Percentiles rank a stretch among this genome's conserved stretches.
These are phyloP conservation scores for Azolla pinnata DNA, from an alignment of 75 land plant species.

Conservation along the genomic window DNA sequence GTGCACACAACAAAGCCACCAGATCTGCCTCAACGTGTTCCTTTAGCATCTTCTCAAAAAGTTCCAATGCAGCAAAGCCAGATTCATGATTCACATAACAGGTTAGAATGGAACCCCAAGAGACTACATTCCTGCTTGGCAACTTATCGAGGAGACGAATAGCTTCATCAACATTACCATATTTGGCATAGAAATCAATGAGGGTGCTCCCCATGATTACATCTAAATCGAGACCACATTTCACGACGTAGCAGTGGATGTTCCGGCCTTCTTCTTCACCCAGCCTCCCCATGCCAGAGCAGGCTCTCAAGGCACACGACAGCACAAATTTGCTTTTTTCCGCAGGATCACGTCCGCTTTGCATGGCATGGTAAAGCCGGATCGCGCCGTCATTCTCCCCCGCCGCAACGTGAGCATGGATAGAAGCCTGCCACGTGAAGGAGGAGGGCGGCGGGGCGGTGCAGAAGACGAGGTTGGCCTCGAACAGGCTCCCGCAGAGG, in stretches of 20 bases:
- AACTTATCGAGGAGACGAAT: constrained; percentile 40
- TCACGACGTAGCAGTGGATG: constrained; percentile 9
- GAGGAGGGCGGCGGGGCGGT: neutral
- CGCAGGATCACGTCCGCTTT: constrained; percentile 37
- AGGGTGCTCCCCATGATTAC: constrained; percentile 13
- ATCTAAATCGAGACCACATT: constrained; percentile 8
- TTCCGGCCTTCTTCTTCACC: constrained; percentile 7
- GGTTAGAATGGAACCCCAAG: constrained; percentile 46
- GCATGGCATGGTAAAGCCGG: constrained; percentile 46
- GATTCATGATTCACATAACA: constrained; percentile 26
- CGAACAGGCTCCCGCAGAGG: neutral
- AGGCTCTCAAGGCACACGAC: constrained; percentile 57
- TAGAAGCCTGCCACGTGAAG: constrained; percentile 1
- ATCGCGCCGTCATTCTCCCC: constrained; percentile 12
- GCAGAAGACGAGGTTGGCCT: constrained; percentile 7
- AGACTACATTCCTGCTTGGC: constrained; percentile 32
- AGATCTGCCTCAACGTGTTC: constrained; percentile 3
- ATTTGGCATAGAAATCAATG: constrained; percentile 25
- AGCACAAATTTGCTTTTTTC: constrained; percentile 44
- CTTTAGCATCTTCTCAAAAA: constrained; percentile 13
- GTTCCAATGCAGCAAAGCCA: constrained; percentile 21
- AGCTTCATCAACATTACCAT: constrained; percentile 31
- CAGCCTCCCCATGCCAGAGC: constrained; percentile 33
- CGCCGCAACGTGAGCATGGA: neutral
- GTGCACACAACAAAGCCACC: constrained; percentile 1